Percentiles rank a stretch among this genome's conserved stretches.
Conservation (phyloP, 495 filamentous ascomycete species). For the Aspergillus homomorphus region DNA sequence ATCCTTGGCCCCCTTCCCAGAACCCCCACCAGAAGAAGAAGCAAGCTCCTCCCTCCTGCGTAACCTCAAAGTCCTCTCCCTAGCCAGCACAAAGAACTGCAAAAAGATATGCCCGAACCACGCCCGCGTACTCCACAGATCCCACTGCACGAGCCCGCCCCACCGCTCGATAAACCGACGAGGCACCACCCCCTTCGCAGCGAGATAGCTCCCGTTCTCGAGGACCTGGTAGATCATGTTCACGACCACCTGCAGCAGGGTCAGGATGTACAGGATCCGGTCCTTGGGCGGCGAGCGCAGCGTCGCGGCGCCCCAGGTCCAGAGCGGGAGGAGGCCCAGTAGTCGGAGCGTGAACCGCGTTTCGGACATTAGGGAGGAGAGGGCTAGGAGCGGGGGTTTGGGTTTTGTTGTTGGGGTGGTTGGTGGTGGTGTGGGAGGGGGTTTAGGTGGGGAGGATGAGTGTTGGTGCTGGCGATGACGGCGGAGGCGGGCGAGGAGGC, state of each 20-base stretch:
- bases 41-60: conserved; percentile 14
- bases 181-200: conserved; percentile 52
- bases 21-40: too few species aligned
- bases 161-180: conserved; percentile 54
- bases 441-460: conserved; percentile 21
- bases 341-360: conserved; percentile 72
- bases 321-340: conserved; percentile 76
- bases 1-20: conserved; percentile 16
- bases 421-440: conserved; percentile 19
- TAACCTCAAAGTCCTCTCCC: conserved; percentile 13
- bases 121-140: conserved; percentile 71
- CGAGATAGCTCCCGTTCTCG: conserved; percentile 82
- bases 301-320: conserved; percentile 62
- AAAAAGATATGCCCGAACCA: conserved; percentile 78
- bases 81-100: conserved; percentile 64
- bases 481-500: conserved; percentile 40
- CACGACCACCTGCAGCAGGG: conserved; percentile 62
- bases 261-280: conserved; percentile 47
- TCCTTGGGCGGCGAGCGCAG: conserved; percentile 49
- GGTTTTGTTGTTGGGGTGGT: conserved; percentile 10
- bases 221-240: conserved; percentile 71
- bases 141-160: conserved; percentile 53
- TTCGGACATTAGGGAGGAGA: conserved; percentile 61
- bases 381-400: conserved; percentile 34
- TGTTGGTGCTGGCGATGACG: background rate